These are phyloP conservation scores for Cercophora sp. DNA, from an alignment of 495 filamentous ascomycete species.

Conservation along the genomic window DNA sequence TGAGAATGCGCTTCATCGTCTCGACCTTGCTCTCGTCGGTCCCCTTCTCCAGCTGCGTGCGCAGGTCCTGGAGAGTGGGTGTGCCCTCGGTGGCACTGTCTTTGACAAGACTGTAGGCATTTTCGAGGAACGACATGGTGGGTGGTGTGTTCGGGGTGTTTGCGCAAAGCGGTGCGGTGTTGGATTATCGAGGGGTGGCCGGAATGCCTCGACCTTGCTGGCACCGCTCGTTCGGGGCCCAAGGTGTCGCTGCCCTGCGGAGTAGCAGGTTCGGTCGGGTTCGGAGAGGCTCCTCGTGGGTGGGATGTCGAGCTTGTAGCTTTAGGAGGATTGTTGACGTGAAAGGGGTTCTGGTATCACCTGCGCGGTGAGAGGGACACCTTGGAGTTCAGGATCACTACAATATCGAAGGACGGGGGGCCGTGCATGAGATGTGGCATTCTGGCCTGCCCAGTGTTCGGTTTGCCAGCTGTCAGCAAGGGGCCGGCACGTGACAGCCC, in stretches of 20 bases:
- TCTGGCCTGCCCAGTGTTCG: slow-evolving; percentile 17
- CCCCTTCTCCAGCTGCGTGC: slow-evolving; percentile 93
- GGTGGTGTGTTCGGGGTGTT: too few relatives aligned
- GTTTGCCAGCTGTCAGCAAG: slow-evolving; percentile 19
- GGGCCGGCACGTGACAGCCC: slow-evolving; percentile 20
- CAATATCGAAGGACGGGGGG: slow-evolving; percentile 23
- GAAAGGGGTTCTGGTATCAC: slow-evolving; percentile 24
- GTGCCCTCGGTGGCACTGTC: slow-evolving; percentile 87
- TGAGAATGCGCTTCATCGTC: slow-evolving; percentile 96
- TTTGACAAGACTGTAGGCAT: slow-evolving; percentile 90
- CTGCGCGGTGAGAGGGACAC: slow-evolving; percentile 22
- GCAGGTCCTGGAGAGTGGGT: slow-evolving; percentile 84
- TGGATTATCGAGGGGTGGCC: slow-evolving; percentile 12
- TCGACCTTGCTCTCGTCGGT: slow-evolving; percentile 95
- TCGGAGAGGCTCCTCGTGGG: neutral
- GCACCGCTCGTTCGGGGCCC: neutral
- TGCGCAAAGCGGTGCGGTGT: slow-evolving; percentile 10
- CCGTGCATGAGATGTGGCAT: slow-evolving; percentile 35
- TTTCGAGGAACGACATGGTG: slow-evolving; percentile 93
- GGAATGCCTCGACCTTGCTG: neutral
- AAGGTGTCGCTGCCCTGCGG: neutral
- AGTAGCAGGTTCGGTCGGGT: neutral
- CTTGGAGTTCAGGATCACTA: slow-evolving; percentile 22
- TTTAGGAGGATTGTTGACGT: slow-evolving; percentile 18
- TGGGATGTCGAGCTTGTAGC: too few relatives aligned